Percentiles rank a stretch among this genome's conserved stretches.
Evolutionary conservation across 768 basidiomycete genomes (phyloP).

Genomic region (Naganishia vaughanmartiniae): DNA sequence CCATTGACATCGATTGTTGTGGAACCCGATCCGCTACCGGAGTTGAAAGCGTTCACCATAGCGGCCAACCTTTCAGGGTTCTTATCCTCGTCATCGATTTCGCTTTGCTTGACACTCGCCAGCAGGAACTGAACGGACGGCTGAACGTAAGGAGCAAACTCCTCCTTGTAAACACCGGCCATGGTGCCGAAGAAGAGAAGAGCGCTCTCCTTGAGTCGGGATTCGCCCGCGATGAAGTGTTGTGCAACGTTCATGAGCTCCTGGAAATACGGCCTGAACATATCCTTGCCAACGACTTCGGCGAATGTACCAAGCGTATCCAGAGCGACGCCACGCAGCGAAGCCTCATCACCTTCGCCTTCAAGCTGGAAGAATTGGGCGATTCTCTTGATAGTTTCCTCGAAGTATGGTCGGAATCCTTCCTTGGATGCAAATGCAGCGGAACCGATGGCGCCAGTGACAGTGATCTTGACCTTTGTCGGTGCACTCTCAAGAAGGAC

Average conservation of each 20-base stretch:
- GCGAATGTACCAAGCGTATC: conserved; percentile 98
- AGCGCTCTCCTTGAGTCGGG: conserved; percentile 82
- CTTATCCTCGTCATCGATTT: conserved; percentile 64
- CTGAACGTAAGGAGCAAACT: conserved; percentile 82
- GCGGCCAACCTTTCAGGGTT: conserved; percentile 49
- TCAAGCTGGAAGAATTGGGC: conserved; percentile 78
- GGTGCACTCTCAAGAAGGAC: conserved; percentile 82
- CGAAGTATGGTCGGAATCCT: conserved; percentile 89
- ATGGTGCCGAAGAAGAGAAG: conserved; percentile 99
- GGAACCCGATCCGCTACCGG: conserved; percentile 63
- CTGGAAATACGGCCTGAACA: conserved; percentile 92
- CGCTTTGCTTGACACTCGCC: conserved; percentile 74
- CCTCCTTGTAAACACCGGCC: conserved; percentile 92
- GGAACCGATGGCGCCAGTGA: conserved; percentile 95
- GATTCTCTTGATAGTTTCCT: conserved; percentile 81
- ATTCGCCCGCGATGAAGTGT: conserved; percentile 77
- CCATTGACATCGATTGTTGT: conserved; percentile 60
- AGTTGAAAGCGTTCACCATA: conserved; percentile 60
- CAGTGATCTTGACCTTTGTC: conserved; percentile 83
- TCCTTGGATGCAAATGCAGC: conserved; percentile 93
- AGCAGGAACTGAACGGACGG: conserved; percentile 82
- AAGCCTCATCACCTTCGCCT: conserved; percentile 85
- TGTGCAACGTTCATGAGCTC: conserved; percentile 95
- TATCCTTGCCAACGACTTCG: conserved; percentile 89
- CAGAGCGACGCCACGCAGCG: conserved; percentile 94